phyloP scores from a whole-genome alignment of 2,329 filamentous ascomycete species.

The Metarhizium humberi region DNA sequence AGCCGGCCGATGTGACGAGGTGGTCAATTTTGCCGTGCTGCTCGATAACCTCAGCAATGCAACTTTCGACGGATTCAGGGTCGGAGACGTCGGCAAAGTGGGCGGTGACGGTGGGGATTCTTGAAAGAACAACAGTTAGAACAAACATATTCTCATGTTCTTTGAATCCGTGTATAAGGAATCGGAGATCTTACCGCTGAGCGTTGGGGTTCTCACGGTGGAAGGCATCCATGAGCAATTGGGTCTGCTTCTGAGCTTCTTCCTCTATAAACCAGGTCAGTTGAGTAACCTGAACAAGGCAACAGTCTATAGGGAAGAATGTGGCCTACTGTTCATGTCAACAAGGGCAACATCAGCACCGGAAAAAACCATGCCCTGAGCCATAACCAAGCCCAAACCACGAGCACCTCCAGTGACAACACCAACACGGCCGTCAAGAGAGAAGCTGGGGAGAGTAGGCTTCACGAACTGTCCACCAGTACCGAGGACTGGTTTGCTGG shows the following conservation, averaged over 20 bases:
- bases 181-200: slow-evolving; percentile 40
- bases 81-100: slow-evolving; percentile 85
- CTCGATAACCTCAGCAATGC: slow-evolving; percentile 50
- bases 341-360: slow-evolving; percentile 87
- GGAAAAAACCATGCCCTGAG: slow-evolving; percentile 79
- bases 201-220: slow-evolving; percentile 69
- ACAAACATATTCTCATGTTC: background rate
- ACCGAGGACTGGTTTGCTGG: slow-evolving; percentile 60
- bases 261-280: slow-evolving; percentile 49
- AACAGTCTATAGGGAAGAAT: background rate
- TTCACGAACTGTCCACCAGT: slow-evolving; percentile 75
- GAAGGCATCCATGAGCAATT: slow-evolving; percentile 66
- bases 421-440: slow-evolving; percentile 72
- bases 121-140: slow-evolving; percentile 18
- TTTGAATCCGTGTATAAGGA: too few relatives aligned
- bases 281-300: background rate
- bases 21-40: slow-evolving; percentile 77
- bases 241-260: slow-evolving; percentile 70
- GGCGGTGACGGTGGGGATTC: slow-evolving; percentile 73
- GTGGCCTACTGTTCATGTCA: slow-evolving; percentile 68
- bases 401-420: slow-evolving; percentile 86
- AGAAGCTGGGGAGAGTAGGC: slow-evolving; percentile 78
- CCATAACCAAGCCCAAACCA: slow-evolving; percentile 86
- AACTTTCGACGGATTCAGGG: slow-evolving; percentile 65
- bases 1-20: slow-evolving; percentile 91